Evolutionary conservation across 345 rosid species (phyloP), one percentile per base, ranked within the genome.

Genomic region (Adansonia digitata): DNA sequence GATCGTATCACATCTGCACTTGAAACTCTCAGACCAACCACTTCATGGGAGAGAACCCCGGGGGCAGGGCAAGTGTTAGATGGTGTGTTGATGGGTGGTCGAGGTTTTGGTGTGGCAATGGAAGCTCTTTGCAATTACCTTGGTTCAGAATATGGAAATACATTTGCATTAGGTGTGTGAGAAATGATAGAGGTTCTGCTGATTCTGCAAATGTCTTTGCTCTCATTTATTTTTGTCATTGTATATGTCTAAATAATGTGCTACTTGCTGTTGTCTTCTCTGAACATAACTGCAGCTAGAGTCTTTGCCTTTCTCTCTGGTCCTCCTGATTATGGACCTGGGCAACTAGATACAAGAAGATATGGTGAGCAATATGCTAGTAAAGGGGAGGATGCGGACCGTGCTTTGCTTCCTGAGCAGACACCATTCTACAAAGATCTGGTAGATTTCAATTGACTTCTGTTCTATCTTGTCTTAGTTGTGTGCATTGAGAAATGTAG

Each of bases 291-390:
- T 84, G 88, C 95, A 96, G 99, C 97, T 79, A 90, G 98, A 86
- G 92, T 93, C 49, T 96, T 91, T 85, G 90, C 97, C 69, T 96
- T 92, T 82, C 74, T 96, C 52, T 96, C 99, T 75, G 99, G 99
- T 75, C 97, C 97, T 84, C 98, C 99, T 82, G 99, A 96, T 88
- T 88, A 90, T 81, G 99, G 99, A 78, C 92, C 92, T 84, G 99
- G 99, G 74, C 98, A 93, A 77, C 82, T 95, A 64, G 99, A 95
- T 83, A 95, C 99, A 40, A 89, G 91, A 83, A 84, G 99, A 81
- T 93, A 95, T 75, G 99, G 99, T 75, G 98, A 95, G 79, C 99
- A 95, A 78, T 95, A 95, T 83, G 99, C 99, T 45, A 95, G 98
- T 82, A 95, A 90, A 85, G 90, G 99, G 74, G 98, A 91, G 79